Base-by-base conservation (phyloP, 2,329 filamentous ascomycete species). In the Pestalotiopsis sp. region DNA sequence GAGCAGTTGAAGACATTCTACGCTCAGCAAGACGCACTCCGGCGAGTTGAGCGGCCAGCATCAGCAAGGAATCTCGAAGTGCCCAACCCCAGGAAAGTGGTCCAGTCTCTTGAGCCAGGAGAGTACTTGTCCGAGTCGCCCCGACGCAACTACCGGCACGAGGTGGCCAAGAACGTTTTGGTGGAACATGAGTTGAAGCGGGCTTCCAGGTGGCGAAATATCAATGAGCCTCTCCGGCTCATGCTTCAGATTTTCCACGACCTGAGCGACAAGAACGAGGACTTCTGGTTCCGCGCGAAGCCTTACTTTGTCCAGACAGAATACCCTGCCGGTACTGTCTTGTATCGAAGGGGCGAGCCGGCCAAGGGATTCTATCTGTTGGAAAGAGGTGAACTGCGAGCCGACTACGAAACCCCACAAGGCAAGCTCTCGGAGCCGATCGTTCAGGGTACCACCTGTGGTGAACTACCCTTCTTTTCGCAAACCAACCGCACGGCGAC, bases 161-260 rank as follows among this genome's bases (percentile, higher is more conserved):
- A 92, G 74, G 94, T 94, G 1, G 96, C 95, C 1, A 90, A 88
- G 14, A 90, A 90, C 67, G 93, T 93, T 0, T 84, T 98, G 67
- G 89, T 86, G 65, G 92, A 92, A 71, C 84, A 88, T 39, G 89
- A 92, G 71, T 81, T 87, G 11, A 82, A 86, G 64, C 83, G 86
- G 4, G 83, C 88, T 23, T 85, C 88, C 1, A 92, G 90, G 76
- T 98, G 95, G 92, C 90, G 92, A 75, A 90, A 90, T 73, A 97
- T 98, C 79, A 93, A 93, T 72, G 94, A 98, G 77, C 96, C 96
- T 0, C 88, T 98, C 7, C 92, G 94, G 1, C 89, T 99, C 61
- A 94, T 99, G 80, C 87, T 99, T 27, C 95, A 98, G 78, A 94
- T 96, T n/a, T 98, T 99, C 82, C 92, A 96, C 77, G 93, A 94